Evolutionary conservation across 805 yeast species (phyloP).

Genomic region (Lachancea kluyveri): DNA sequence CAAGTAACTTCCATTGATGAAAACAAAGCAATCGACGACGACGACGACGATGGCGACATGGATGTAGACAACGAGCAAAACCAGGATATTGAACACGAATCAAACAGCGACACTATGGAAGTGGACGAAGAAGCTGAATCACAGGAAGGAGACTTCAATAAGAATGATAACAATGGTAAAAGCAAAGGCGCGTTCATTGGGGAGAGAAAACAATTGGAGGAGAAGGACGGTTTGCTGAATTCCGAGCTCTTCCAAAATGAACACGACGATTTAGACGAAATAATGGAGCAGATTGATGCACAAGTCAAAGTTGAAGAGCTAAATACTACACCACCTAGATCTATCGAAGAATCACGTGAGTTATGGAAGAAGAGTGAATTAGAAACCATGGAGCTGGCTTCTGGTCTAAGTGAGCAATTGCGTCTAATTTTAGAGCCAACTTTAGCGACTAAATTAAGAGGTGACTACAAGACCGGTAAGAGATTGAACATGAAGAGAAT

Average conservation of each 20-base stretch:
- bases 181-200: slow-evolving; percentile 46
- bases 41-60: slow-evolving; percentile 34
- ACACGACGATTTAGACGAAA: slow-evolving; percentile 27
- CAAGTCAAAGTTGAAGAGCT: slow-evolving; percentile 26
- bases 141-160: slow-evolving; percentile 24
- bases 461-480: slow-evolving; percentile 97
- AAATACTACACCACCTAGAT: slow-evolving; percentile 39
- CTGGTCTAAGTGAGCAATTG: slow-evolving; percentile 85
- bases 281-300: slow-evolving; percentile 30
- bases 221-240: slow-evolving; percentile 18
- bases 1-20: slow-evolving; percentile 72
- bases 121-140: slow-evolving; percentile 24
- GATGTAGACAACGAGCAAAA: slow-evolving; percentile 32
- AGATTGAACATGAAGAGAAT: slow-evolving; percentile 95
- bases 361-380: slow-evolving; percentile 80
- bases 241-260: slow-evolving; percentile 24
- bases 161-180: slow-evolving; percentile 37
- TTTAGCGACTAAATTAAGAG: slow-evolving; percentile 85
- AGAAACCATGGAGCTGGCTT: slow-evolving; percentile 81
- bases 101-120: slow-evolving; percentile 21
- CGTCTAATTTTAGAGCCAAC: slow-evolving; percentile 94
- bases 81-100: slow-evolving; percentile 28
- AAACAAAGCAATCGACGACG: slow-evolving; percentile 77
- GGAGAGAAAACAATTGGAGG: slow-evolving; percentile 34
- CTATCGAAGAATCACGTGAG: slow-evolving; percentile 60